Evolutionary conservation across 1,284 basidiomycete genomes (phyloP), one percentile per base, ranked within the genome.

Genomic region (Fomitopsis schrenkii): DNA sequence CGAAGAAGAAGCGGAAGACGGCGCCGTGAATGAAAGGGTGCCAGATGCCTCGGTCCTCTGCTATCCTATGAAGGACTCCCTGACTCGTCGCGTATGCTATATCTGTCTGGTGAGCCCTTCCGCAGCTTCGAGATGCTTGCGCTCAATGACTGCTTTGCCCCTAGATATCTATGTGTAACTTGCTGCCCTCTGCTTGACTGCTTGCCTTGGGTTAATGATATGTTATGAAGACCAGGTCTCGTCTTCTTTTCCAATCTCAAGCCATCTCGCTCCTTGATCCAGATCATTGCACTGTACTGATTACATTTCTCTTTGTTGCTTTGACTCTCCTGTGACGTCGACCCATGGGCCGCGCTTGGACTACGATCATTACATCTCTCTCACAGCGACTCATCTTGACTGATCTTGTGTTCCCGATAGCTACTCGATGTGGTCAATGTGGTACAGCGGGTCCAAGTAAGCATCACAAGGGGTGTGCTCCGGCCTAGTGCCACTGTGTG

Each of bases 1-100:
- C 68, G 40, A 68, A 68, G 67, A 69, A 69, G 60, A 63, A 64
- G 57, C 62, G 67, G 52, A 70, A 64, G 65, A 61, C 67, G 26
- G 63, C 42, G 15, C 48, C 54, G 17, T 60, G 36, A 63, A 36
- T 9, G 45, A 14, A 4, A 5, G 36, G 30, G 55, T 19, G n/a
- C 28, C 38, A n/a, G 9, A 26, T 14, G 45, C 22, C 35, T 2
- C 2, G 30, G 1, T 33, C 30, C 8, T 33, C 30, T 33, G 30
- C 30, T 33, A 2, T 33, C 48, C 28, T 50, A 4, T 17, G 14
- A 3, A 45, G 15, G 42, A 14, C 6, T 30, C 15, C 12, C 28
- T 30, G 48, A 12, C 12, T 17, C n/a, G 28, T 6, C 30, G 48
- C 15, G 28, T 50, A 50, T 50, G 28, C 28, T 50, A 33, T 10